Conservation (phyloP, 306 rosid species). For the Castanospermum australe region DNA sequence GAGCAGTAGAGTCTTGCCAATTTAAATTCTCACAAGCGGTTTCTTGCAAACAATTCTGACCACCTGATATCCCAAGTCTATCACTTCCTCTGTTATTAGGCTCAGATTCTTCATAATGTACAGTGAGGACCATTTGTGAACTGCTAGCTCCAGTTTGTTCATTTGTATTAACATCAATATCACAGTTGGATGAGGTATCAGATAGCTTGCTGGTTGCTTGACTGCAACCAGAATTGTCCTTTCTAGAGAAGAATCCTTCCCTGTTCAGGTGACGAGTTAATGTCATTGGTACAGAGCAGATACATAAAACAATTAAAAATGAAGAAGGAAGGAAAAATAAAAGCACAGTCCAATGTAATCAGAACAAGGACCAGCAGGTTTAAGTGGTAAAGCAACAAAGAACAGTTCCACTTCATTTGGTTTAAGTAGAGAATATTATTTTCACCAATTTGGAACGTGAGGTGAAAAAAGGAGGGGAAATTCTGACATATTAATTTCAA, state of each 20-base stretch:
- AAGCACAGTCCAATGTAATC: too few relatives aligned
- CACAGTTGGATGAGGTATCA: slow-evolving; percentile 49
- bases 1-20: slow-evolving; percentile 34
- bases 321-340: background rate
- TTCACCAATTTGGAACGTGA: background rate
- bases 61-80: slow-evolving; percentile 37
- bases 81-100: slow-evolving; percentile 39
- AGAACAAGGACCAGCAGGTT: background rate
- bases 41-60: slow-evolving; percentile 39
- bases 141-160: slow-evolving; percentile 47
- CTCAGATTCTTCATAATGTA: slow-evolving; percentile 42
- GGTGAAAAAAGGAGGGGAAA: background rate
- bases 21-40: slow-evolving; percentile 33
- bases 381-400: slow-evolving; percentile 15
- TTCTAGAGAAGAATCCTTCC: slow-evolving; percentile 79
- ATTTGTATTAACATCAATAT: slow-evolving; percentile 37
- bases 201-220: slow-evolving; percentile 54
- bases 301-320: background rate
- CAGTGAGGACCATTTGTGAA: slow-evolving; percentile 42
- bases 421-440: slow-evolving; percentile 11
- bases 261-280: slow-evolving; percentile 47
- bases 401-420: slow-evolving; percentile 9
- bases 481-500: slow-evolving; percentile 12
- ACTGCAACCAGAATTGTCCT: slow-evolving; percentile 54
- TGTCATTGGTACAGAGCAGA: slow-evolving; percentile 4